Evolutionary conservation across 495 filamentous ascomycete genomes (phyloP).

Genomic region (Mytilinidion resinicola): DNA sequence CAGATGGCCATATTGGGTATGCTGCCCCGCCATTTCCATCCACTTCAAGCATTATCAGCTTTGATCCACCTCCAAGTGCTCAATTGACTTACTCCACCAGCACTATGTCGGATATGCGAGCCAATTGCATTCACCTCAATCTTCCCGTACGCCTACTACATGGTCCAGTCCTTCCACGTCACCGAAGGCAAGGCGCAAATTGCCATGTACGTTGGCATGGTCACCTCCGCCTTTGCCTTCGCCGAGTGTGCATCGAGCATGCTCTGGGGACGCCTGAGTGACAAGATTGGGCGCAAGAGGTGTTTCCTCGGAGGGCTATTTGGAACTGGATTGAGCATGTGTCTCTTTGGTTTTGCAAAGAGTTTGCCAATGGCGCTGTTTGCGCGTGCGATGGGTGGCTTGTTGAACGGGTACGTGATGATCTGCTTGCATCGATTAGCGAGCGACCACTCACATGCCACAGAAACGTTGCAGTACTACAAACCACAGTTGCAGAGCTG

Average conservation of each 20-base stretch:
- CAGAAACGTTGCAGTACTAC: constrained; percentile 85
- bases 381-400: constrained; percentile 79
- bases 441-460: background rate
- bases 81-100: constrained; percentile 40
- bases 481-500: constrained; percentile 90
- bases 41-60: background rate
- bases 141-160: constrained; percentile 97
- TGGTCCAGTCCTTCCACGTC: constrained; percentile 88
- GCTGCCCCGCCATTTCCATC: background rate
- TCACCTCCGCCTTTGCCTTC: constrained; percentile 93
- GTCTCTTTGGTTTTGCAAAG: constrained; percentile 86
- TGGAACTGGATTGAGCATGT: constrained; percentile 88
- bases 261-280: constrained; percentile 89
- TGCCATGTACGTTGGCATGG: constrained; percentile 89
- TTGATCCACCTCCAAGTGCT: too few relatives aligned
- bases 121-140: constrained; percentile 99
- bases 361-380: constrained; percentile 78
- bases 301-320: constrained; percentile 80
- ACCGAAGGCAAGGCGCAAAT: constrained; percentile 72
- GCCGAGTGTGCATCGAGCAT: constrained; percentile 88
- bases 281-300: constrained; percentile 86
- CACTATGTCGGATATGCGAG: constrained; percentile 91
- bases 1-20: constrained; percentile 28
- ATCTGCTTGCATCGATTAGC: too few relatives aligned
- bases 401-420: constrained; percentile 76